Evolutionary conservation across 805 yeast species (phyloP), one percentile per base, ranked within the genome.

Genomic region (Metschnikowia lachancei): DNA sequence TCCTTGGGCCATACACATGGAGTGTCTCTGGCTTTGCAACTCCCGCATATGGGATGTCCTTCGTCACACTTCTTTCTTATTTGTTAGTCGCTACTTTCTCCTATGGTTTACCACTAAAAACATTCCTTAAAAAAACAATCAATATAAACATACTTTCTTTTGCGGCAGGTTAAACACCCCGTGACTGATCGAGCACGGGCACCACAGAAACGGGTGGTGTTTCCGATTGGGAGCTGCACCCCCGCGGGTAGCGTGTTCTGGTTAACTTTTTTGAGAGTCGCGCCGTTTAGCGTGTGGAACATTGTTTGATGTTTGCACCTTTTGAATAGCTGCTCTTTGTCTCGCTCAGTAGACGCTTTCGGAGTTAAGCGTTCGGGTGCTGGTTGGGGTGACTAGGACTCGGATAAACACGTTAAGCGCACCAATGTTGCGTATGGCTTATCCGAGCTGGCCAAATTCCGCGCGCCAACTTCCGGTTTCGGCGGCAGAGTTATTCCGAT

Each of bases 51-150:
- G 3, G 59, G 59, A 29, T 44, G 51, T 12, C 17, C 30, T 32
- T 56, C 59, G 30, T 56, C 59, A 33, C 59, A 56, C 22, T 55
- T 54, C 33, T 56, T 56, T 35, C 59, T 54, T 17, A 12, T 3
- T 1, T 6, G 50, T 49, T 47, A 55, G 55, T 42, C 18, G 12
- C n/a, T 36, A 8, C 18, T 35, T 17, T 4, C 9, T 12, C 5
- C 6, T 11, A 29, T 29, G 4, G 24, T 20, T 20, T 20, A 8
- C 7, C 24, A 20, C 24, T 8, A 20, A 20, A 20, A 20, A 20
- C n/a, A n/a, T n/a, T n/a, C n/a, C n/a, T n/a, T n/a, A n/a, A 20
- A 20, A 20, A 20, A 20, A 20, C 4, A 20, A 26, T 8, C 6
- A 26, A 26, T 12, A n/a, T 16, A 10, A 17, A 52, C 59, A 26